phyloP scores from a whole-genome alignment of 1,284 basidiomycete species.

The Kwoniella shivajii region DNA sequence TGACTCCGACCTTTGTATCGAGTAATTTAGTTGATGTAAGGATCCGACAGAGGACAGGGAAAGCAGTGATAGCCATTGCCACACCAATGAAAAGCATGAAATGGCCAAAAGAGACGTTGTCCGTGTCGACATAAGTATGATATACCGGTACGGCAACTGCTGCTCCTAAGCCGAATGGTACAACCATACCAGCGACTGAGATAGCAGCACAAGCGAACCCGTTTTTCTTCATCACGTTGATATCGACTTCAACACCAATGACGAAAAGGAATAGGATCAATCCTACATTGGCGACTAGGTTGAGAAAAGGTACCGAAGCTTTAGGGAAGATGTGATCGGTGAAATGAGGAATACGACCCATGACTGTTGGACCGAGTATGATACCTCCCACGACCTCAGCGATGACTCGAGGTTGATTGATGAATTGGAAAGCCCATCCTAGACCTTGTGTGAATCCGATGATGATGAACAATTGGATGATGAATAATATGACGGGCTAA shows the following conservation, averaged over 20 bases:
- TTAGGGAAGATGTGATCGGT: conserved; percentile 78
- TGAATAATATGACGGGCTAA: conserved; percentile 77
- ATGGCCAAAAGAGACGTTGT: conserved; percentile 69
- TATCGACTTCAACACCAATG: conserved; percentile 89
- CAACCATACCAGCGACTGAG: conserved; percentile 64
- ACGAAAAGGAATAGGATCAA: conserved; percentile 90
- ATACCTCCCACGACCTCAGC: conserved; percentile 85
- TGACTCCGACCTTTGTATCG: conserved; percentile 89
- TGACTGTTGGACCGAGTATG: conserved; percentile 70
- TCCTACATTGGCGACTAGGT: conserved; percentile 88
- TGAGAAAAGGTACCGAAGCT: conserved; percentile 72
- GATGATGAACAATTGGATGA: conserved; percentile 73
- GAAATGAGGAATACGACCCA: conserved; percentile 75
- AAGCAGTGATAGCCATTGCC: conserved; percentile 87
- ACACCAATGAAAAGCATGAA: conserved; percentile 95
- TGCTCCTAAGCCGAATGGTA: conserved; percentile 84
- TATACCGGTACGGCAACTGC: conserved; percentile 81
- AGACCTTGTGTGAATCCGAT: conserved; percentile 73
- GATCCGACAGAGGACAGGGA: conserved; percentile 84
- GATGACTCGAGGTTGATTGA: conserved; percentile 83
- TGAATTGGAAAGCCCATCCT: conserved; percentile 63
- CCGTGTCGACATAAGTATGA: conserved; percentile 67
- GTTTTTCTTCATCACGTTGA: conserved; percentile 74
- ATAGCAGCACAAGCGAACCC: conserved; percentile 65
- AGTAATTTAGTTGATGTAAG: conserved; percentile 66